Evolutionary conservation across 805 yeast species (phyloP).

Genomic region (Candida patagonica): DNA sequence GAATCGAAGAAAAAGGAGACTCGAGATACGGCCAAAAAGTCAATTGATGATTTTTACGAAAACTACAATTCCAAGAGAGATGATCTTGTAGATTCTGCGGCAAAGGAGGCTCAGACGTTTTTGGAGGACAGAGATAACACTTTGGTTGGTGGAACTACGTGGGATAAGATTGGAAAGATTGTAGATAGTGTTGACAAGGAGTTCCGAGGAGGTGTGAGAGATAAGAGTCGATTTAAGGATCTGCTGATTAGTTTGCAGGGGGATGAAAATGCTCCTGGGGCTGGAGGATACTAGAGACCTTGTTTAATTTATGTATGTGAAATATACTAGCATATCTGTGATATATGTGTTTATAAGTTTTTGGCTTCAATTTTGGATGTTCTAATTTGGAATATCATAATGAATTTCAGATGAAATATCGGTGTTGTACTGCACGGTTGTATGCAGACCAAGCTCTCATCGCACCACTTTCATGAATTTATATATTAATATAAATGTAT

Average conservation of each 20-base stretch:
- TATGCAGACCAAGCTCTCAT: no score
- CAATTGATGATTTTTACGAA: constrained; percentile 87
- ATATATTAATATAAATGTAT: no score
- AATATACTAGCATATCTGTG: neutral
- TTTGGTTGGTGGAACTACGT: constrained; percentile 38
- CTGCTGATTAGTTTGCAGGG: constrained; percentile 57
- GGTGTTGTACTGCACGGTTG: no score
- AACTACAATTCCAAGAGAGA: constrained; percentile 81
- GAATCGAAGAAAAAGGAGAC: constrained; percentile 54
- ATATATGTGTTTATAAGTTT: no score
- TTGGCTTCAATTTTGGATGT: no score
- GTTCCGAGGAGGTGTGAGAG: constrained; percentile 38
- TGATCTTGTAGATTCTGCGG: constrained; percentile 50
- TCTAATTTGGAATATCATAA: no score
- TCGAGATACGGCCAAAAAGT: constrained; percentile 65
- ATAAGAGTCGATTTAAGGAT: constrained; percentile 62
- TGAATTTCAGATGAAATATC: no score
- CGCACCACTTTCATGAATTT: no score
- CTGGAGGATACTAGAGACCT: constrained; percentile 44
- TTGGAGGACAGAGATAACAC: constrained; percentile 60
- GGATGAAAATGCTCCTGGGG: constrained; percentile 67
- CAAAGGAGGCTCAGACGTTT: constrained; percentile 61
- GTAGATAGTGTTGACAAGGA: constrained; percentile 37
- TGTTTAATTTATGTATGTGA: neutral
- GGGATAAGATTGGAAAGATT: constrained; percentile 52